Base-by-base conservation (phyloP, 2,329 filamentous ascomycete genomes). In the Neopestalotiopsis clavispora region DNA sequence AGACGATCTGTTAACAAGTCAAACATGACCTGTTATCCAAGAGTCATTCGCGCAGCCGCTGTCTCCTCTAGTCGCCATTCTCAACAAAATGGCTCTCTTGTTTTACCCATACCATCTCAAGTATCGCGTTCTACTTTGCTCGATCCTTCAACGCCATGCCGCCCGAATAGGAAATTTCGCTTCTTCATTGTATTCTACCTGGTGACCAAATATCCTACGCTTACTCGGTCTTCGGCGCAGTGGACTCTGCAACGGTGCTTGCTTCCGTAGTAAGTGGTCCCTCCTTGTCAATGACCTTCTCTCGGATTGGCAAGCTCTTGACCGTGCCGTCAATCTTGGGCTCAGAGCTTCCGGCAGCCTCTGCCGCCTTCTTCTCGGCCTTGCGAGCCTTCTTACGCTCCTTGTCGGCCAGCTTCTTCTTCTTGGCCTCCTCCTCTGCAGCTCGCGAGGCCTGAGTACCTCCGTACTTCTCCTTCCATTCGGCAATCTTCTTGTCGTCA, bases 401-500 rank as follows among this genome's bases (percentile, higher is more conserved):
- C 70, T 77, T 77, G 34, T 77, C 74, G 52, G 72, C 72, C 69
- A 72, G 73, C 75, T 78, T 78, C 74, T 77, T 77, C 66, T 67
- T 67, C 72, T 77, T 78, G 13, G 76, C 76, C 56, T 71, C 77
- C 34, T 71, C 74, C 70, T 79, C 77, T 9, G 74, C 77, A 7
- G 71, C 72, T 1, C 74, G 74, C 1, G 71, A 71, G 32, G 75
- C 77, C 45, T 75, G 74, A 0, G 74, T 78, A 40, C 74, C 76
- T 71, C 90, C 86, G 71, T 89, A 94, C 77, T 86, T 84, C 69
- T 88, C 86, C 69, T 89, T 87, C 92, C 92, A 94, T 76, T 92
- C 90, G 68, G 89, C 86, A 65, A 90, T 89, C 80, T 92, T 92
- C 81, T 92, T 90, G 17, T 89, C 84, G 76, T 92, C 90, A 75